Conservation (phyloP, 2,329 filamentous ascomycete species). For the Fusarium sp. region DNA sequence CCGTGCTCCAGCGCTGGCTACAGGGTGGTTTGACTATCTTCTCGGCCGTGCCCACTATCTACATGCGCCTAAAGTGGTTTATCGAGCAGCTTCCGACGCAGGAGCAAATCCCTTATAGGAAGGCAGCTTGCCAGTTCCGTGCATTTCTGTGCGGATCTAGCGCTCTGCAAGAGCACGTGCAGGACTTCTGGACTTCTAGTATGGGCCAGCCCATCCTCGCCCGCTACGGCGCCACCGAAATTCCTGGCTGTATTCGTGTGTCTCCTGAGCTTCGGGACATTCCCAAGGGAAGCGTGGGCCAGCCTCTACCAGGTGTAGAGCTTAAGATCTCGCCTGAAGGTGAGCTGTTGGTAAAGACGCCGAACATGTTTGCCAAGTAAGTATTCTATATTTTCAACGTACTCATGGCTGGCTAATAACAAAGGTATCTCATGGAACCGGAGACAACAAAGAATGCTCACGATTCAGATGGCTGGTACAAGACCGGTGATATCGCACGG, state of each 20-base stretch:
- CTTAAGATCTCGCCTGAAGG: not conserved
- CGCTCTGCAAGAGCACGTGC: conserved; percentile 1
- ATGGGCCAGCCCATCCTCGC: not conserved
- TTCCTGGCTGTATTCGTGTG: conserved; percentile 2
- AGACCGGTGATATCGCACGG: not conserved
- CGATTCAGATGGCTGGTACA: not conserved
- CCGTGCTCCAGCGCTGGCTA: not conserved
- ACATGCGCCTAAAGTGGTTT: conserved; percentile 2
- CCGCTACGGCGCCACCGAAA: conserved; percentile 1
- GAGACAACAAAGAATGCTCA: conserved; percentile 2
- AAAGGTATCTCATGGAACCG: not conserved
- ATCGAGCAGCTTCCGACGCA: not conserved
- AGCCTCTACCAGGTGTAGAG: not conserved
- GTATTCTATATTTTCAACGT: not conserved
- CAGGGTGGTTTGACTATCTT: not conserved
- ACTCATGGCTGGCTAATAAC: not conserved
- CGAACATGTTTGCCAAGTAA: conserved; percentile 9
- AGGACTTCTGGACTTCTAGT: not conserved
- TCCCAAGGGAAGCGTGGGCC: conserved; percentile 1
- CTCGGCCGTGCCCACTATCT: conserved; percentile 5
- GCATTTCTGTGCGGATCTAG: conserved; percentile 4
- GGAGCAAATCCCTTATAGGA: not conserved
- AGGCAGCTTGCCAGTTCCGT: conserved; percentile 1
- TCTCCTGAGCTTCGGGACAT: not conserved
- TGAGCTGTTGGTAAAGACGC: not conserved